Base-by-base conservation (phyloP, 1,139 yeast species). In the Candida neerlandica region DNA sequence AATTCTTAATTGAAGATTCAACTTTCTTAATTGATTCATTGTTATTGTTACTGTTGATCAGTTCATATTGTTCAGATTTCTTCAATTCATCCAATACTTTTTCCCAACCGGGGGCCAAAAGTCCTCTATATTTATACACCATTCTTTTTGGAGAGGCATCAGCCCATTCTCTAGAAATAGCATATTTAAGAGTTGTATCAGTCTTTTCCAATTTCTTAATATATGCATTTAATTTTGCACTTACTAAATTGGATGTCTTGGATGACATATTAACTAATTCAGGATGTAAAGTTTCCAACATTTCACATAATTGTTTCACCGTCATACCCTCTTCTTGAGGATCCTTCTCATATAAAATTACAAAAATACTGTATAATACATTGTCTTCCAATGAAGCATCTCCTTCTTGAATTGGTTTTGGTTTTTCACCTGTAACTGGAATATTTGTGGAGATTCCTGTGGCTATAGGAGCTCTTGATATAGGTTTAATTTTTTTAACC, bases 91-190 rank as follows among this genome's bases (percentile, higher is more conserved):
- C 77, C 76, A 71, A 68, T 53, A 84, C 81, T 55, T 77, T 78
- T 59, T 85, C 86, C 67, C 85, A 87, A 62, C 86, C 91, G 15
- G 82, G 77, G 30, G 94, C 81, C 55, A 87, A 72, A 41, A 86
- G 71, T 35, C 95, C 96, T 60, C 94, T 81, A 66, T 87, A 88
- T 44, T 86, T 91, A 61, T 88, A 88, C 34, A 88, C 90, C 96
- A 88, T 88, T 71, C 96, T 78, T 61, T 88, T 85, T 43, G 96
- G 96, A 4, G 89, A 84, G 15, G 92, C 89, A 65, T 86, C 92
- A 3, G 94, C 92, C 96, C 96, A 88, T 65, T 87, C 94, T 68
- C 96, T 78, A 2, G 90, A 84, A 47, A 88, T 70, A 23, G 94
- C 89, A 63, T 87, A 87, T 51, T 79, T 80, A 60, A 88, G 74